Evolutionary conservation across 2,329 filamentous ascomycete genomes (phyloP).

Genomic region (Fusarium sp.): DNA sequence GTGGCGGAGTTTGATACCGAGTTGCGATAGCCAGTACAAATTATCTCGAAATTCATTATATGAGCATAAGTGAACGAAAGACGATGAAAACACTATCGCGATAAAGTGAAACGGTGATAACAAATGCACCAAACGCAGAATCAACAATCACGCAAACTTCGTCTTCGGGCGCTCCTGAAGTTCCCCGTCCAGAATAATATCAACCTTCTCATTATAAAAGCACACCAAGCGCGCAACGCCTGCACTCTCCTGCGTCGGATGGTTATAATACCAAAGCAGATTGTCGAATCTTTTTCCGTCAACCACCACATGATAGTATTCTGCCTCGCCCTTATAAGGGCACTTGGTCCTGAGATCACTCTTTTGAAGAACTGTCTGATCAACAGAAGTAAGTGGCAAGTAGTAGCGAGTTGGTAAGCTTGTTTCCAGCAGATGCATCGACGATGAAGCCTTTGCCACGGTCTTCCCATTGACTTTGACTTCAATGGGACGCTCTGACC

Average conservation of each 20-base stretch:
- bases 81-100: not conserved
- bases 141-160: conserved; percentile 36
- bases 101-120: not conserved
- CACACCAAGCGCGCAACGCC: conserved; percentile 68
- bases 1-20: too few relatives aligned
- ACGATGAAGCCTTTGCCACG: conserved; percentile 60
- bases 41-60: too few relatives aligned
- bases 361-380: conserved; percentile 58
- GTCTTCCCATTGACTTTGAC: conserved; percentile 61
- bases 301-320: conserved; percentile 69
- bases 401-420: conserved; percentile 71
- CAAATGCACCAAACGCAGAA: not conserved
- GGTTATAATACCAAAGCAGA: conserved; percentile 72
- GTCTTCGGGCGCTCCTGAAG: conserved; percentile 50
- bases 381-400: conserved; percentile 64
- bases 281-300: conserved; percentile 60
- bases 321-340: conserved; percentile 76
- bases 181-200: conserved; percentile 69
- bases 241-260: conserved; percentile 68
- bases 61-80: too few relatives aligned
- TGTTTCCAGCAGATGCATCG: conserved; percentile 71
- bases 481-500: conserved; percentile 65
- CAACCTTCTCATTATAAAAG: conserved; percentile 78
- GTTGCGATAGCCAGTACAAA: too few relatives aligned
- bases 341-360: conserved; percentile 69